Percentiles rank a stretch among this genome's conserved stretches.
These are phyloP conservation scores for Penicillium antarcticum DNA, from an alignment of 495 filamentous ascomycete species.

Conservation along the genomic window DNA sequence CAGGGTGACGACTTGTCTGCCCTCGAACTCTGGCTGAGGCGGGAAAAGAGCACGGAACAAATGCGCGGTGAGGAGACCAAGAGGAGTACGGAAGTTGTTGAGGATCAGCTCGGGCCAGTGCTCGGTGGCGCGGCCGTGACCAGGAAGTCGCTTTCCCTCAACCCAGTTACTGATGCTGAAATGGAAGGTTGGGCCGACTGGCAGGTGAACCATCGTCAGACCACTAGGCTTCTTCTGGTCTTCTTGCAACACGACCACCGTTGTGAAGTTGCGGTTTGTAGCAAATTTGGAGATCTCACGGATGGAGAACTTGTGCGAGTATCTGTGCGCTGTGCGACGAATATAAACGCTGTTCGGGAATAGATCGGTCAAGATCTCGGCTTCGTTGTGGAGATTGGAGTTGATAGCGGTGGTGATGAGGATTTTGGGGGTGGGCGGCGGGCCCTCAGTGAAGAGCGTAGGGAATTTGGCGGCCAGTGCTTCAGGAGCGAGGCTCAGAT, in stretches of 20 bases:
- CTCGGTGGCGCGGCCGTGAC: constrained; percentile 83
- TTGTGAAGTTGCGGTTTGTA: constrained; percentile 71
- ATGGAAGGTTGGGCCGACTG: constrained; percentile 82
- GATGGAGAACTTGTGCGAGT: constrained; percentile 81
- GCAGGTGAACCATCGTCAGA: constrained; percentile 78
- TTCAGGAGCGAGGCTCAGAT: constrained; percentile 67
- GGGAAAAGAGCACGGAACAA: constrained; percentile 84
- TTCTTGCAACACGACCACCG: constrained; percentile 77
- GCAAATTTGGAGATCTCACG: constrained; percentile 88
- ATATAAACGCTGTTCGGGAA: constrained; percentile 91
- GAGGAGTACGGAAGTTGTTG: constrained; percentile 91
- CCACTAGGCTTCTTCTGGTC: constrained; percentile 77
- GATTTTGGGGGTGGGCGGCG: constrained; percentile 64
- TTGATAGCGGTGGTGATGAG: constrained; percentile 87
- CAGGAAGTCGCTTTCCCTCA: constrained; percentile 76
- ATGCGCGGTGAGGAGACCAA: constrained; percentile 85
- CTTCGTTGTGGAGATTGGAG: constrained; percentile 79
- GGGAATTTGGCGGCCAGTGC: constrained; percentile 74
- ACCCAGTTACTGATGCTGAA: constrained; percentile 83
- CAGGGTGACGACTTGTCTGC: constrained; percentile 83
- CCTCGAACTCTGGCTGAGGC: constrained; percentile 72
- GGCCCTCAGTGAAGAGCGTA: constrained; percentile 67
- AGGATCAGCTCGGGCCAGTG: constrained; percentile 92
- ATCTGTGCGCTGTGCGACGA: constrained; percentile 72
- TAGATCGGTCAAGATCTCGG: constrained; percentile 67